Percentiles rank a stretch among this genome's conserved stretches.
These are phyloP conservation scores for Teratosphaeria destructans DNA, from an alignment of 2,329 filamentous ascomycete species.

Conservation along the genomic window DNA sequence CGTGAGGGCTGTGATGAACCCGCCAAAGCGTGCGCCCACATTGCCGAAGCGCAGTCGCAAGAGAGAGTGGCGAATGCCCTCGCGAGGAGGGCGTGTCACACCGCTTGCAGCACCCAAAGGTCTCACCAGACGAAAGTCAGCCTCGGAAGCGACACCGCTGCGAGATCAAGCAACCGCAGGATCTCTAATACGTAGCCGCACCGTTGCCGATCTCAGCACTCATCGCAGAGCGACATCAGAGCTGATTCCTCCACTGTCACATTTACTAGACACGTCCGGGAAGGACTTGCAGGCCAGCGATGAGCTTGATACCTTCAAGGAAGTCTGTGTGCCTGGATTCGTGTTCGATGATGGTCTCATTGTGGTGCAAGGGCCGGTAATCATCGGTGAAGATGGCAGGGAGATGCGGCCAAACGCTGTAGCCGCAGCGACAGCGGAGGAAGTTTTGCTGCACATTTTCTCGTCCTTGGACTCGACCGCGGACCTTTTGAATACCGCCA, in stretches of 20 bases:
- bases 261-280: neutral
- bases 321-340: neutral
- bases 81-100: neutral
- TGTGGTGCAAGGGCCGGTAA: conserved; percentile 4
- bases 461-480: conserved; percentile 38
- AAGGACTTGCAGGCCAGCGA: neutral
- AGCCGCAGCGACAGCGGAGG: conserved; percentile 29
- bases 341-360: conserved; percentile 10
- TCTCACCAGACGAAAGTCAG: neutral
- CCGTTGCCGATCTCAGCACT: neutral
- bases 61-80: conserved; percentile 22
- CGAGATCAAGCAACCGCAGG: neutral
- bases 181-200: neutral
- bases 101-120: neutral
- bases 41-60: conserved; percentile 34
- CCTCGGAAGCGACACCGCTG: neutral
- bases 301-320: neutral
- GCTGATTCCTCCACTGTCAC: neutral
- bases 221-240: neutral
- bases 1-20: conserved; percentile 21
- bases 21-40: conserved; percentile 23
- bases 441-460: conserved; percentile 44
- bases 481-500: conserved; percentile 45
- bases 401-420: neutral
- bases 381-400: neutral